Base-by-base conservation (phyloP, 208 protist genomes). In the Naegleria fowleri region DNA sequence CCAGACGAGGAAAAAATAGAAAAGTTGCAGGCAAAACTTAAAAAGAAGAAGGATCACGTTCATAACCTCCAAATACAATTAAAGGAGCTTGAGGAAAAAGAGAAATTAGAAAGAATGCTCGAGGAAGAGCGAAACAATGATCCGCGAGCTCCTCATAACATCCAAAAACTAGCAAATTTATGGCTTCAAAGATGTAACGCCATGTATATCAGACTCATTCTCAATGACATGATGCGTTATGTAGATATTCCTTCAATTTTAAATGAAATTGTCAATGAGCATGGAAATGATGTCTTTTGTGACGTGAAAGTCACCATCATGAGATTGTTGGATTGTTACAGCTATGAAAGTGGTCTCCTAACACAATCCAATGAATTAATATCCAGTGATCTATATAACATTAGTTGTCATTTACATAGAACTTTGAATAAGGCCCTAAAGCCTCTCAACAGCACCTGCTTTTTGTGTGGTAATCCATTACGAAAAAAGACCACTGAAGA, bases 81-180 rank as follows among this genome's bases (percentile, higher is more conserved):
- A 5, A 40, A 48, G 15, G 16, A 22, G 16, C 41, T 86, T 22
- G 83, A 86, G 41, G 83, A 86, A 40, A 48, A 40, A 43, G 83
- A 86, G 29, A 86, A 48, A 48, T n/a, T 51, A 43, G 33, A 48
- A 48, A 86, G 41, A 48, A 0, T 13, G 41, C 16, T 48, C 1
- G 83, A 86, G 48, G 83, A 86, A 48, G 83, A 86, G 25, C 13
- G 38, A 43, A 86, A 86, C 29, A 86, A 86, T 48, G 83, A 86
- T 48, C 39, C 83, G 13, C 39, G 16, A n/a, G 83, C 83, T 48
- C 39, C 83, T 48, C 83, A 86, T 16, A 86, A 86, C 83, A 86
- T 86, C 48, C 83, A 40, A 29, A 86, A 86, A 86, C 29, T 86
- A 5, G 83, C 40, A 29, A 86, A 86, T 48, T 29, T 86, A 29